Conservation (phyloP, 495 filamentous ascomycete species). For the Talaromyces stipitatus region DNA sequence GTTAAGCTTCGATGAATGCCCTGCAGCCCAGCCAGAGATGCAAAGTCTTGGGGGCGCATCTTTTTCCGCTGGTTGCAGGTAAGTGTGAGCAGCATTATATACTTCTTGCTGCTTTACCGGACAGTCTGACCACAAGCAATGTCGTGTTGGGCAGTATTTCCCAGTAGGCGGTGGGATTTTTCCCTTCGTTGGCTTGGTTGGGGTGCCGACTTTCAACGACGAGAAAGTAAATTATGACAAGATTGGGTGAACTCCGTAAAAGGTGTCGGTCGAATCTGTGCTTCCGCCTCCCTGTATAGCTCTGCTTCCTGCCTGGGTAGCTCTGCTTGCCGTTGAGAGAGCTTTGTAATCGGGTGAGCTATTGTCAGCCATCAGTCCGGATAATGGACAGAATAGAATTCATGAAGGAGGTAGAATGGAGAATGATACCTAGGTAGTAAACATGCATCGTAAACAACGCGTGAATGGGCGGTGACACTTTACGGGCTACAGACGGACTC, state of each 20-base stretch:
- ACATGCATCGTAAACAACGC: too few species aligned
- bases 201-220: constrained; percentile 10
- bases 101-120: constrained; percentile 16
- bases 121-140: constrained; percentile 25
- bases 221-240: constrained; percentile 26
- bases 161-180: constrained; percentile 20
- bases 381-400: too few species aligned
- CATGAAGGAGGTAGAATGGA: too few species aligned
- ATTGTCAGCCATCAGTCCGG: constrained; percentile 8
- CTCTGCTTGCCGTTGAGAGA: constrained; percentile 1
- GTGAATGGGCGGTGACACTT: too few species aligned
- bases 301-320: not conserved
- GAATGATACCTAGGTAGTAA: too few species aligned
- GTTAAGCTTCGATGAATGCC: constrained; percentile 9
- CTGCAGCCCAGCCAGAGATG: constrained; percentile 16
- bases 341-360: constrained; percentile 11
- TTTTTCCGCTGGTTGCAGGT: constrained; percentile 14
- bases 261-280: constrained; percentile 17
- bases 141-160: constrained; percentile 21
- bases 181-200: constrained; percentile 23
- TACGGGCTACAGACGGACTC: too few species aligned
- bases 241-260: constrained; percentile 26
- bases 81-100: constrained; percentile 17
- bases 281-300: constrained; percentile 11
- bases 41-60: constrained; percentile 13